Evolutionary conservation across 805 yeast species (phyloP), one percentile per base, ranked within the genome.

Genomic region (Kuraishia hungarica): DNA sequence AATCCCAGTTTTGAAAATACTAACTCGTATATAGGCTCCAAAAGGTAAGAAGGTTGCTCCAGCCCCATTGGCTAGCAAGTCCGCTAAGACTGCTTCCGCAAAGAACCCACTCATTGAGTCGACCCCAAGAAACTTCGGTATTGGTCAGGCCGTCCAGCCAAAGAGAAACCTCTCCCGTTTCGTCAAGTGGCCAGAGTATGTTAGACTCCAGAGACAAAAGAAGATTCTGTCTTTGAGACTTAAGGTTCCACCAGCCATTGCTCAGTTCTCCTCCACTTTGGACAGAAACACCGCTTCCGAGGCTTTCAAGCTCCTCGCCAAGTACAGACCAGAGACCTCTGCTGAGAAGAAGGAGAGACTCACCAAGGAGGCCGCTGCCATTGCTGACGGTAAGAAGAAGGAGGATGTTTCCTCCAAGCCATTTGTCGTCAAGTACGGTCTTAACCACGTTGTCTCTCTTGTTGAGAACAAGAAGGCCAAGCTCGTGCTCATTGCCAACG

Each of bases 241-340:
- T 74, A 93, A 94, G 87, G 99, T 93, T 74, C 99, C 99, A 67
- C 99, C 99, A 72, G 87, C 98, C 64, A 86, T 93, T 73, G 84
- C 98, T 64, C 99, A 93, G 82, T 93, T 93, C 86, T 91, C 90
- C 72, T 80, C 87, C 80, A 86, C 91, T 71, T 83, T 93, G 77
- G 99, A 93, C 88, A 92, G 92, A 88, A 93, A 93, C 91, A 88
- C 98, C 66, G 98, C 99, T 71, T 81, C 97, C 69, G 96, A 89
- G 80, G 82, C 96, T 68, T 89, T 93, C 86, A 92, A 92, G 84
- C 86, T 93, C 71, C 86, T 93, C 82, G 91, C 91, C 96, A 93
- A 94, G 84, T 93, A 93, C 90, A 87, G 96, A 82, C 98, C 99
- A 73, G 99, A 93, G 84, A 89, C 97, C 64, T 72, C 85, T 72